Percentiles rank a stretch among this genome's conserved stretches.
phyloP scores from a whole-genome alignment of 2,329 filamentous ascomycete species.

The Fusarium brachygibbosum region DNA sequence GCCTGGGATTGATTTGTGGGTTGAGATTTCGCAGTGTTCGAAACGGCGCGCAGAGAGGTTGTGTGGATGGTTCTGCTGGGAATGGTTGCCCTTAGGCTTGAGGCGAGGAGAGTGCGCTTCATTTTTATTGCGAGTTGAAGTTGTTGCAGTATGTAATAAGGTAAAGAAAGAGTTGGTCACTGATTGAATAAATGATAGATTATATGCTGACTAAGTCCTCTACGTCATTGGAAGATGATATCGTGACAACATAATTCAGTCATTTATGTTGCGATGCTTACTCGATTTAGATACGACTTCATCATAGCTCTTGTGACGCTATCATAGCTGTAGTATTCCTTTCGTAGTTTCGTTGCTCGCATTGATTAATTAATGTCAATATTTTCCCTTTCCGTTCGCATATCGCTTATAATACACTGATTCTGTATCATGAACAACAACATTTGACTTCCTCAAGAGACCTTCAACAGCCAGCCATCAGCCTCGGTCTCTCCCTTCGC shows the following conservation, averaged over 20 bases:
- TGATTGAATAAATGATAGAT: not conserved
- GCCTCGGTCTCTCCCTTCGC: slow-evolving; percentile 42
- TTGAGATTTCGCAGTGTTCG: rapidly evolving
- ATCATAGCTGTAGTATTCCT: too few species aligned
- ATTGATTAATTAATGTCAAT: not conserved
- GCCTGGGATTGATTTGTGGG: not conserved
- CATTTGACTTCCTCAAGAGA: slow-evolving; percentile 8
- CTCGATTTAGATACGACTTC: not conserved
- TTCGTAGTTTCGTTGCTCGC: not conserved
- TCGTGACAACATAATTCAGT: slow-evolving; percentile 11
- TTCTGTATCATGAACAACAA: not conserved
- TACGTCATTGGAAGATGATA: slow-evolving; percentile 33
- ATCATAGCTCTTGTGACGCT: not conserved
- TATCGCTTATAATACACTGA: not conserved
- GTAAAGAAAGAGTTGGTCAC: not conserved
- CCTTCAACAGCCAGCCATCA: slow-evolving; percentile 41
- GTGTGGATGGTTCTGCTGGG: not conserved
- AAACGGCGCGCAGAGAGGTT: rapidly evolving
- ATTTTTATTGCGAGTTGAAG: not conserved
- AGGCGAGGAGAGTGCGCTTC: not conserved
- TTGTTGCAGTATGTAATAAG: not conserved
- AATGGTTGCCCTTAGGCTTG: rapidly evolving
- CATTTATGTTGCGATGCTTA: not conserved
- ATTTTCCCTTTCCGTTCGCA: too few species aligned
- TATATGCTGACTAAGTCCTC: not conserved